Percentiles rank a stretch among this genome's conserved stretches.
These are phyloP conservation scores for Populus deltoides DNA, from an alignment of 345 rosid genomes.

Conservation along the genomic window DNA sequence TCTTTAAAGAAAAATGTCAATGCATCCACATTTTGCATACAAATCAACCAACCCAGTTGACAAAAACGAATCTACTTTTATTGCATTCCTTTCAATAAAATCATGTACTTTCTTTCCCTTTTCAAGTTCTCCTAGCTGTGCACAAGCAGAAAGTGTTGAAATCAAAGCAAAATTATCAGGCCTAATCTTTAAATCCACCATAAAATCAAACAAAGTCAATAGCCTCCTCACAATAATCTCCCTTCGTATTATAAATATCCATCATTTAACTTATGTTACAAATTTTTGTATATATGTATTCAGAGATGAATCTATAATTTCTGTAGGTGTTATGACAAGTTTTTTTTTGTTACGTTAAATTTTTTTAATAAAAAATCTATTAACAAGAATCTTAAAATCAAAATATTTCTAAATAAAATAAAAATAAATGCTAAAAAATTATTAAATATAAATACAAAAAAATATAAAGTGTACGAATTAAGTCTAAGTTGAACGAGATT, in stretches of 20 bases:
- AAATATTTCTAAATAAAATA: no score
- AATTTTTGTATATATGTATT: no score
- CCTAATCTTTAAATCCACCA: conserved; percentile 38
- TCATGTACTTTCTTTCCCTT: conserved; percentile 52
- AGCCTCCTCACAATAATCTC: conserved; percentile 41
- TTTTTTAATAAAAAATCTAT: no score
- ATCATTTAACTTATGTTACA: no score
- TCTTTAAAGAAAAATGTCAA: conserved; percentile 38
- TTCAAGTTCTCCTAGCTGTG: conserved; percentile 54
- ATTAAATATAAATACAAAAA: no score
- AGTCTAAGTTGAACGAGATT: no score
- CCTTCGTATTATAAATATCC: conserved; percentile 22
- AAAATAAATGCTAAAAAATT: no score
- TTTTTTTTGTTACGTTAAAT: no score
- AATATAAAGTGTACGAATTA: no score
- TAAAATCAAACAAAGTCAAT: conserved; percentile 41
- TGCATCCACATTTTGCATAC: conserved; percentile 63
- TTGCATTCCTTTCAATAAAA: conserved; percentile 29
- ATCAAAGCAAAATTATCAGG: conserved; percentile 62
- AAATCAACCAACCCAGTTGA: conserved; percentile 66
- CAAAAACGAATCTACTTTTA: conserved; percentile 51
- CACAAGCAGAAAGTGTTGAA: conserved; percentile 81
- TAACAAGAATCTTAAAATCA: no score
- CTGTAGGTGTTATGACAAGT: no score
- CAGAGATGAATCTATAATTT: no score